Evolutionary conservation across 2,329 filamentous ascomycete genomes (phyloP), one percentile per base, ranked within the genome.

Genomic region (Pseudopyrenochaeta lycopersici): DNA sequence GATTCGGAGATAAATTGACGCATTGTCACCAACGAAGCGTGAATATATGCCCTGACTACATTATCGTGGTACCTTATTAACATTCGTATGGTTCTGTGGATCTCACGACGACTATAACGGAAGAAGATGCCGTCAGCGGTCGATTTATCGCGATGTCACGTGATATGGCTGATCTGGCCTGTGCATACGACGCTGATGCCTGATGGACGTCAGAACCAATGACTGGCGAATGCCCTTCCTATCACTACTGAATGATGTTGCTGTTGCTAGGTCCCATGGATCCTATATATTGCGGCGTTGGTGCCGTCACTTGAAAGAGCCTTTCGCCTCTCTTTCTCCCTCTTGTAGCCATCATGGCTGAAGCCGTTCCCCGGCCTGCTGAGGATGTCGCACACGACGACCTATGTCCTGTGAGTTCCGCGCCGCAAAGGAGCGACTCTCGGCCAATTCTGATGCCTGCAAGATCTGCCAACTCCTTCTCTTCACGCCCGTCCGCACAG

Each of bases 391-490:
- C 66, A 30, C 72, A 79, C 36, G 78, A 80, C 40, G 78, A 81
- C 55, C 57, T 77, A 15, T 81, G 79, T 49, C 78, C 78, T 4
- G 67, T 70, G 52, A 49, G 54, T 33, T 3, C 7, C 5, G 17
- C 12, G 9, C 39, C 11, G 7, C n/a, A 33, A 20, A 40, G 4
- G 21, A n/a, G 1, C 5, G 15, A n/a, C 21, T 31, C 18, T 15
- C 14, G 12, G 30, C n/a, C 11, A 14, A 11, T 36, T 30, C 46
- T 49, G 17, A 59, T 17, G 17, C 2, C 7, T 17, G 4, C 1
- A 43, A 71, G 67, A 76, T 81, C 17, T 81, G 79, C 62, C 77
- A 77, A 15, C 67, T 78, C 1, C 73, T 82, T 14, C 70, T 81
- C 10, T 73, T 71, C 60, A 63, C 68, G 1, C 80, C 79, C 0